Base-by-base conservation (phyloP, 805 yeast genomes). In the Candida ulmi region DNA sequence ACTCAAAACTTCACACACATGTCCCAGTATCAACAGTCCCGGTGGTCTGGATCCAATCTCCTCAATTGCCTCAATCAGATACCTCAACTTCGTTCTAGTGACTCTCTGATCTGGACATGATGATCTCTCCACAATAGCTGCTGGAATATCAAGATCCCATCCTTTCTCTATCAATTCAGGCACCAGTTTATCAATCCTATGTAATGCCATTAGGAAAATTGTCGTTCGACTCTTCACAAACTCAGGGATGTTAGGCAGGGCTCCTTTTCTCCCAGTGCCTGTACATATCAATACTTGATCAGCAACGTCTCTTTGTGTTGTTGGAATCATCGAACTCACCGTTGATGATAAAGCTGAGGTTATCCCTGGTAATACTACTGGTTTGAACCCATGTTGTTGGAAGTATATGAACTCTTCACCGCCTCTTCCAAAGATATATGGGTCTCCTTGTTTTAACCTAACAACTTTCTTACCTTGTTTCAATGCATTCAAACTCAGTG, bases 401-500 rank as follows among this genome's bases (percentile, higher is more conserved):
- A 91, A 91, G 57, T 69, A 90, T 9, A 76, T 51, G 57, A 60
- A 86, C 55, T 91, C 98, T 63, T 91, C 98, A 30, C 96, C 96
- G 32, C 98, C 98, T 46, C 98, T 77, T 3, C 98, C 98, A 58
- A 87, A 91, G 26, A 91, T 85, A 60, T 88, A 91, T 9, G 98
- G 98, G 59, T 91, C 98, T 25, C 98, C 98, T 63, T 91, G 98
- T 60, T 91, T 91, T 48, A 91, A 71, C 42, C 98, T 70, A 3
- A 91, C 95, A 2, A 91, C 96, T 41, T 76, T 78, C 52, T 76
- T 71, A 13, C 96, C 96, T 37, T 70, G 60, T 21, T 67, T 47
- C 19, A 88, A 59, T 1, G 80, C 82, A 26, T 71, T 72, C n/a
- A 91, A 62, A 0, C 96, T 97, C 47, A 81, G 58, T n/a, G 71